Evolutionary conservation across 768 basidiomycete genomes (phyloP), one percentile per base, ranked within the genome.

Genomic region (Brasilioporus rufonigricans): DNA sequence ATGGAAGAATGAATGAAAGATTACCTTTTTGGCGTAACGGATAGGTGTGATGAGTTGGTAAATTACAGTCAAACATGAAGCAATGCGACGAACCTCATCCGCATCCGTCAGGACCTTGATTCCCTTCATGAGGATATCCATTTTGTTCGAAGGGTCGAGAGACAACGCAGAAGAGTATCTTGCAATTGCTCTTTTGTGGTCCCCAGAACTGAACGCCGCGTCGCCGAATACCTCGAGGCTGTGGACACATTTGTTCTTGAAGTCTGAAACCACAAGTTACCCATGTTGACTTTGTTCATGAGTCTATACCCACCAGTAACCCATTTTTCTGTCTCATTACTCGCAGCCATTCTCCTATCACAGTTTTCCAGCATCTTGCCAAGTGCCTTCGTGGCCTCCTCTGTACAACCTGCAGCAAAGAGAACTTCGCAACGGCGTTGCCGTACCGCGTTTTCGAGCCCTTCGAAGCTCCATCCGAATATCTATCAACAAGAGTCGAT

Each of bases 381-480:
- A 32, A 60, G 44, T 4, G 21, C 32, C 19, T 47, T 21, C 29
- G 47, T 19, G n/a, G n/a, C n/a, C n/a, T n/a, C n/a, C n/a, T n/a
- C n/a, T n/a, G n/a, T n/a, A n/a, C n/a, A n/a, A n/a, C 41, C 47
- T 8, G 41, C 0, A 0, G 21, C 41, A 39, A 9, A 14, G 9
- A 45, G 44, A 10, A 13, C 13, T 38, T 50, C 48, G 5, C 48
- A 49, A n/a, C 19, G 19, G 38, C 1, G 4, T 7, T 9, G 44
- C 4, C 39, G 14, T 5, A 7, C 46, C 4, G 18, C 48, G 14
- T 52, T 31, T 0, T 0, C 21, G 43, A 56, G 41, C 11, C n/a
- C 36, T 1, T 57, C 51, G 12, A 60, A 60, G 7, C 1, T 24
- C 55, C 58, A n/a, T n/a, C n/a, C n/a, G n/a, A n/a, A n/a, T n/a